These are phyloP conservation scores for Aspergillus sojae DNA, from an alignment of 2,329 filamentous ascomycete genomes.

Conservation along the genomic window DNA sequence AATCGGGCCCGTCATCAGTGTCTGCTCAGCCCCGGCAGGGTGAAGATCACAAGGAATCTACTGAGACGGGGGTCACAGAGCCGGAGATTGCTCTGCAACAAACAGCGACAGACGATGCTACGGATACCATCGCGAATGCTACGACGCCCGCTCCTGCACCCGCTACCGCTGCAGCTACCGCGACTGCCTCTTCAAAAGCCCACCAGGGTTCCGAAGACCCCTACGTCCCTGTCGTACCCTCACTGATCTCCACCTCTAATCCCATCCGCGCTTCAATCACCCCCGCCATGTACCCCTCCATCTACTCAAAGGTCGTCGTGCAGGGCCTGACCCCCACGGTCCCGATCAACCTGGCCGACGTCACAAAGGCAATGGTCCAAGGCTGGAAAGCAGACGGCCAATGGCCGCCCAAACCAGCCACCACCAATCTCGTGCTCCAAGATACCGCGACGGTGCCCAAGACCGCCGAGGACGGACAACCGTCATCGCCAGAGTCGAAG, in stretches of 20 bases:
- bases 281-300: slow-evolving; percentile 72
- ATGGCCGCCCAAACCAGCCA: slow-evolving; percentile 72
- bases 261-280: slow-evolving; percentile 77
- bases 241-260: slow-evolving; percentile 73
- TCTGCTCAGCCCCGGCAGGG: slow-evolving; percentile 8
- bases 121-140: slow-evolving; percentile 18
- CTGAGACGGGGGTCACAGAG: slow-evolving; percentile 29
- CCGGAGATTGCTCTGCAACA: slow-evolving; percentile 29
- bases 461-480: slow-evolving; percentile 10
- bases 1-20: slow-evolving; percentile 19
- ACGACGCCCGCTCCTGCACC: slow-evolving; percentile 28
- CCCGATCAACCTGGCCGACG: slow-evolving; percentile 82
- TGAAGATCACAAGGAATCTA: slow-evolving; percentile 26
- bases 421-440: slow-evolving; percentile 32
- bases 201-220: slow-evolving; percentile 46
- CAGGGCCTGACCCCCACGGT: slow-evolving; percentile 80
- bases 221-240: slow-evolving; percentile 71
- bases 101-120: not conserved
- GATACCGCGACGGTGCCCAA: slow-evolving; percentile 31
- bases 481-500: slow-evolving; percentile 26
- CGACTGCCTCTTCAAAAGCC: not conserved
- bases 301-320: slow-evolving; percentile 87
- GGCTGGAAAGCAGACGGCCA: slow-evolving; percentile 94
- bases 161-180: slow-evolving; percentile 10
- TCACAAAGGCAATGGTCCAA: slow-evolving; percentile 77